These are phyloP conservation scores for Hypoxylon sp. DNA, from an alignment of 2,329 filamentous ascomycete genomes.

Conservation along the genomic window DNA sequence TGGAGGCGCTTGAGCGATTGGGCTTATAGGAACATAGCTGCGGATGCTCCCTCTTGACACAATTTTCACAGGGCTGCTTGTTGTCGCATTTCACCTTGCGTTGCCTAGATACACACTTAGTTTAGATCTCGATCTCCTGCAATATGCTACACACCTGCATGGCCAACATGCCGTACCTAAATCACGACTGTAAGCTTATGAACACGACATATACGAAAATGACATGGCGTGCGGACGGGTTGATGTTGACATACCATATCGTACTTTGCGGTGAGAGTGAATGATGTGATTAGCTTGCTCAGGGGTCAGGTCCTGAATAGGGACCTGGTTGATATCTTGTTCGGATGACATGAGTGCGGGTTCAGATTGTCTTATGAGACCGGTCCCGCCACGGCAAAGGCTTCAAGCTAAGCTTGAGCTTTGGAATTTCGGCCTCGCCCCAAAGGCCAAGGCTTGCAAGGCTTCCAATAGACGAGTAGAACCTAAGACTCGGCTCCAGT, in stretches of 20 bases:
- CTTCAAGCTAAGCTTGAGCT: constrained; percentile 11
- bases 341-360: constrained; percentile 44
- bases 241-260: constrained; percentile 66
- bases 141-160: constrained; percentile 51
- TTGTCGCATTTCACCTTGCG: constrained; percentile 76
- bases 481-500: constrained; percentile 10
- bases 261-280: constrained; percentile 73
- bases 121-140: constrained; percentile 5
- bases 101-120: constrained; percentile 53
- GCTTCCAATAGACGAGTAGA: constrained; percentile 29
- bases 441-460: constrained; percentile 31
- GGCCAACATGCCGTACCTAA: constrained; percentile 72
- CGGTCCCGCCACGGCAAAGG: constrained; percentile 23
- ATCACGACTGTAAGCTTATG: constrained; percentile 32
- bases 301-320: constrained; percentile 66
- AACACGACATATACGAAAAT: neutral
- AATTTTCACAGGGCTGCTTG: constrained; percentile 73
- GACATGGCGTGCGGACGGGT: too few species aligned
- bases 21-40: constrained; percentile 73
- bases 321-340: constrained; percentile 49
- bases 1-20: constrained; percentile 56
- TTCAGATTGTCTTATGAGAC: constrained; percentile 19
- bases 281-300: constrained; percentile 75
- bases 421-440: constrained; percentile 21
- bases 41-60: constrained; percentile 71